These are phyloP conservation scores for Silene uniflora DNA, from an alignment of 148 eudicot genomes.

Conservation along the genomic window DNA sequence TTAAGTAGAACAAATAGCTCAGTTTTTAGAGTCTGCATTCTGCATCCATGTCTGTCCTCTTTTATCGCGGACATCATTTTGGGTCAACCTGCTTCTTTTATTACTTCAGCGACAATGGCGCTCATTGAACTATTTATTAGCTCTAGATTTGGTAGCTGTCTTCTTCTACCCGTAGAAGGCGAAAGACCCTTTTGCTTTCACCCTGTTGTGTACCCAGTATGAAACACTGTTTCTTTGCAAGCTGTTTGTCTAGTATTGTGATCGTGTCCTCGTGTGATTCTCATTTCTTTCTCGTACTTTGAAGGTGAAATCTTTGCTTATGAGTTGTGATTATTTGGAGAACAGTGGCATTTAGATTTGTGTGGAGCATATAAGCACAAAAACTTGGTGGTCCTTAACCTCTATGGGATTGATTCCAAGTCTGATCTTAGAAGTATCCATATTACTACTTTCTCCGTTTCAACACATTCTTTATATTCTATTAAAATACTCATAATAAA, in stretches of 20 bases:
- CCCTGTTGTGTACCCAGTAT: slow-evolving; percentile 1
- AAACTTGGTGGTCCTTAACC: too few species aligned
- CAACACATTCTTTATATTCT: too few species aligned
- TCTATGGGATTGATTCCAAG: too few species aligned
- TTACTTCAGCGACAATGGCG: slow-evolving; percentile 3
- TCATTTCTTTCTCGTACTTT: background rate
- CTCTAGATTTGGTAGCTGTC: slow-evolving; percentile 5
- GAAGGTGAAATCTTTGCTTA: background rate
- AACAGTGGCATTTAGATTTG: too few species aligned
- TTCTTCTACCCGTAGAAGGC: background rate
- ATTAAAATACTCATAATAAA: too few species aligned
- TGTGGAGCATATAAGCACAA: too few species aligned
- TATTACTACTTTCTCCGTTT: too few species aligned
- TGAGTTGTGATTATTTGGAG: background rate
- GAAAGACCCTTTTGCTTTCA: background rate
- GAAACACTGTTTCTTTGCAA: slow-evolving; percentile 2
- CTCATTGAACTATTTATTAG: slow-evolving; percentile 7
- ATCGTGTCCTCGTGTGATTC: too few species aligned
- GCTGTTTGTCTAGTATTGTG: too few species aligned
- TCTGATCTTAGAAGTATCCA: too few species aligned
- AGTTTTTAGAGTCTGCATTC: slow-evolving; percentile 3
- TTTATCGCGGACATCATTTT: slow-evolving; percentile 16
- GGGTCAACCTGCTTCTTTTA: slow-evolving; percentile 14
- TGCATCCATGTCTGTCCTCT: slow-evolving; percentile 10
- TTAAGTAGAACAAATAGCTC: background rate